Base-by-base conservation (phyloP, 768 basidiomycete genomes). In the Fibroporia radiculosa region DNA sequence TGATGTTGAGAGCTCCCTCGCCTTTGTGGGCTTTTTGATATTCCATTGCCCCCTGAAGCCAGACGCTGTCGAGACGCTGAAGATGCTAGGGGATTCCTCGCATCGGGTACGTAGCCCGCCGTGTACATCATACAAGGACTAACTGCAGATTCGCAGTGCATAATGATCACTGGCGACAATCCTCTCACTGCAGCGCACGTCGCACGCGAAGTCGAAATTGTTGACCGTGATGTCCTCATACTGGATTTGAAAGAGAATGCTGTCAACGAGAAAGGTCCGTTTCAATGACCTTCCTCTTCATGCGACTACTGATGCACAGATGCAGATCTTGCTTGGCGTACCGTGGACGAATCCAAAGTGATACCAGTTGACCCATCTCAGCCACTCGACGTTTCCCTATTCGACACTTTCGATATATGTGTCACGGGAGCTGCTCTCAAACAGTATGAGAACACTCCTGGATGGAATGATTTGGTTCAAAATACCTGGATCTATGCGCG, bases 81-180 rank as follows among this genome's bases (percentile, higher is more conserved):
- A 87, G 64, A 95, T 95, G 90, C 71, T 99, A 42, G 82, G 85
- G 2, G 95, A 98, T 58, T 91, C 95, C 6, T 96, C 93, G 0
- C 96, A 99, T 65, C 78, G 96, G 29, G 93, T 96, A 68, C 40
- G 89, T 75, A 1, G 6, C 29, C 34, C 32, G 7, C 22, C 6
- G 7, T 31, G 18, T 14, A 2, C 16, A 12, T 19, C 12, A 24
- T 14, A 23, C 38, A 34, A 27, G 40, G 5, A 6, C 47, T 41
- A 32, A 52, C 10, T 56, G 37, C 34, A 39, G 34, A 41, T 4
- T 44, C 32, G 32, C 52, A 96, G 92, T 98, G 96, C 61, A 73
- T 98, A 46, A 99, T 99, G 96, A 99, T 99, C 51, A 99, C 96
- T 36, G 96, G 96, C 28, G 96, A 99, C 63, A 98, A 98, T 62